Conservation (phyloP, 1,139 yeast species). For the Meyerozyma sp. region DNA sequence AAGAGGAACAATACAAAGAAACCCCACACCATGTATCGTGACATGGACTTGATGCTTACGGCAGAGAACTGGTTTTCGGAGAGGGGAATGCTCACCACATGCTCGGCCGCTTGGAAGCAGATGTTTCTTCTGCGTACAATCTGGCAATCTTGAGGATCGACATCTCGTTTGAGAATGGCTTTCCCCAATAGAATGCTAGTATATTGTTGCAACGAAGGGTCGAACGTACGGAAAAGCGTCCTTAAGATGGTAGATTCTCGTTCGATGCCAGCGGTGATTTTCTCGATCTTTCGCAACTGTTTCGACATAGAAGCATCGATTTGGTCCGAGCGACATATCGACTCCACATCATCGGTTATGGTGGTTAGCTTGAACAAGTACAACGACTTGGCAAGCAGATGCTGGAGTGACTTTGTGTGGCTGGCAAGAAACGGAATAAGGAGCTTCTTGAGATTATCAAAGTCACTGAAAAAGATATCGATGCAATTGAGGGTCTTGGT, state of each 20-base stretch:
- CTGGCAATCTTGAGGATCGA: slow-evolving; percentile 27
- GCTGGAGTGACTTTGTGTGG: slow-evolving; percentile 26
- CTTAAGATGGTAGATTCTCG: slow-evolving; percentile 26
- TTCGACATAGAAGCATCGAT: slow-evolving; percentile 8
- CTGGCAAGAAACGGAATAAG: slow-evolving; percentile 29
- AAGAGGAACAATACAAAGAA: slow-evolving; percentile 17
- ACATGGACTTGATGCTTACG: slow-evolving; percentile 15
- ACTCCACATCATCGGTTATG: slow-evolving; percentile 21
- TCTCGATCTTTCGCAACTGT: slow-evolving; percentile 31
- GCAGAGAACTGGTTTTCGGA: slow-evolving; percentile 23
- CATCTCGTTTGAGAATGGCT: slow-evolving; percentile 36
- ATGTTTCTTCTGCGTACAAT: slow-evolving; percentile 33
- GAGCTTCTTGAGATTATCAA: slow-evolving; percentile 19
- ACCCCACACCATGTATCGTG: slow-evolving; percentile 18
- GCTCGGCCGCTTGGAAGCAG: slow-evolving; percentile 40
- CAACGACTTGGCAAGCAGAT: slow-evolving; percentile 20
- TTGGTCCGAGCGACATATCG: slow-evolving; percentile 17
- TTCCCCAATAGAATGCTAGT: slow-evolving; percentile 36
- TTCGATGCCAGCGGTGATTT: slow-evolving; percentile 34
- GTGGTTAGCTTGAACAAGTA: slow-evolving; percentile 24
- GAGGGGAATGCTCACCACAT: slow-evolving; percentile 40
- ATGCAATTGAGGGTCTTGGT: slow-evolving; percentile 11
- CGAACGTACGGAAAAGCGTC: slow-evolving; percentile 27
- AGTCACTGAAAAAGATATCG: slow-evolving; percentile 7
- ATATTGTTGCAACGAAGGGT: slow-evolving; percentile 32